phyloP scores from a whole-genome alignment of 2,329 filamentous ascomycete genomes.

The Verticillium nonalfalfae region DNA sequence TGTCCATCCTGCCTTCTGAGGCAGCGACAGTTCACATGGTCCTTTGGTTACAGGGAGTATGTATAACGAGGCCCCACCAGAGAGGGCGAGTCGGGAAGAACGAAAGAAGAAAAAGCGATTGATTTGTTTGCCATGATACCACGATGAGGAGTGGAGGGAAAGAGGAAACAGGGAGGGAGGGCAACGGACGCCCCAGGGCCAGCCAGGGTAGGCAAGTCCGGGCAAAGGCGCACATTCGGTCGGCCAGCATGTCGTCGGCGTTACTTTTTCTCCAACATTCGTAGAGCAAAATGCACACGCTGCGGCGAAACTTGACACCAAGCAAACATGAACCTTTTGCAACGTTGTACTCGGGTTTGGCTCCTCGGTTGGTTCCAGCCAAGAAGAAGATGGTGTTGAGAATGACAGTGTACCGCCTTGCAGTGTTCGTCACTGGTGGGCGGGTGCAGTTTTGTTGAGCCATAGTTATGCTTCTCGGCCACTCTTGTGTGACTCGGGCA shows the following conservation, averaged over 20 bases:
- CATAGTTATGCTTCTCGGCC: background rate
- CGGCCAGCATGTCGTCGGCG: background rate
- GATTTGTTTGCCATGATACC: conserved; percentile 3
- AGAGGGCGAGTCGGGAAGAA: background rate
- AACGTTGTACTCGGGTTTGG: background rate
- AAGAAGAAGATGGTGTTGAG: background rate
- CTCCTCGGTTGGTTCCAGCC: too few relatives aligned
- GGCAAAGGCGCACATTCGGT: background rate
- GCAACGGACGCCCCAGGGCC: background rate
- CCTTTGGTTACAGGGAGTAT: background rate
- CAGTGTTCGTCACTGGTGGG: background rate
- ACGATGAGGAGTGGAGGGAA: background rate
- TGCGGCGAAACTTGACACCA: background rate
- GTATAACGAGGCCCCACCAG: background rate
- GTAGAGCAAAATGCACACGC: background rate
- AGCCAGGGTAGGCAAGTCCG: background rate
- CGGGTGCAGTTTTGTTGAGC: background rate
- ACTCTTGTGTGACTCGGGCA: background rate
- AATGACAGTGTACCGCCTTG: too few relatives aligned
- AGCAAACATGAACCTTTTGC: background rate
- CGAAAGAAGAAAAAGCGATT: conserved; percentile 1
- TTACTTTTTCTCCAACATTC: background rate
- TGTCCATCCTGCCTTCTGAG: background rate
- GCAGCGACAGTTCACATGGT: background rate
- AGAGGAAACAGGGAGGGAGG: background rate